Evolutionary conservation across 148 eudicot species (phyloP).

Genomic region (Vaccinium darrowii): DNA sequence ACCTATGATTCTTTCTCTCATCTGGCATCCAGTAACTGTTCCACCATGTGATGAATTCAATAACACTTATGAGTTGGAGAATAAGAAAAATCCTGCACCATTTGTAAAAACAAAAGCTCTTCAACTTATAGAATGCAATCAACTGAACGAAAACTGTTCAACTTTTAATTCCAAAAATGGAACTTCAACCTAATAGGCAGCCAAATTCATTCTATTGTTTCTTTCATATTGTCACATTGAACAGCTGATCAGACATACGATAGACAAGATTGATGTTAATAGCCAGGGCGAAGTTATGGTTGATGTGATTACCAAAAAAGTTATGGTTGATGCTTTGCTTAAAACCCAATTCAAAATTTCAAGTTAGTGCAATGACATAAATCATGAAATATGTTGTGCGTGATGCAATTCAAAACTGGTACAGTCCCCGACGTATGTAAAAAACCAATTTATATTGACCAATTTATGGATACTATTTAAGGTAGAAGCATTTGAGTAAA

Average conservation of each 20-base stretch:
- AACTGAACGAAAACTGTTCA: not conserved
- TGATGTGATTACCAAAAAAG: not conserved
- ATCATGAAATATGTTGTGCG: not conserved
- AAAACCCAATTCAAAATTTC: not conserved
- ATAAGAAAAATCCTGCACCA: slow-evolving; percentile 67
- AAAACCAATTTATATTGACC: not conserved
- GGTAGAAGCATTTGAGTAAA: slow-evolving; percentile 2
- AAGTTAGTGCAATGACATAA: not conserved
- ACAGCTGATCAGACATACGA: not conserved
- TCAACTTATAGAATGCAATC: not conserved
- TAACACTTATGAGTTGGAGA: slow-evolving; percentile 89
- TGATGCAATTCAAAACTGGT: not conserved
- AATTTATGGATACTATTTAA: not conserved
- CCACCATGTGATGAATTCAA: slow-evolving; percentile 95
- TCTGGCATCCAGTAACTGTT: slow-evolving; percentile 90
- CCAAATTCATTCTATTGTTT: not conserved
- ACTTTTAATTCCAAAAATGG: not conserved
- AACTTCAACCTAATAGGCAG: not conserved
- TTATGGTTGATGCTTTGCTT: not conserved
- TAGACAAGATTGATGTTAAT: not conserved
- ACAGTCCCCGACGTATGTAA: not conserved
- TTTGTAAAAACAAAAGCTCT: not conserved
- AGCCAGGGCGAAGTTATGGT: not conserved
- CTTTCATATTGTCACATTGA: not conserved
- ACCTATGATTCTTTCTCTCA: slow-evolving; percentile 63